Evolutionary conservation across 2,329 filamentous ascomycete species (phyloP).

Genomic region (Amauroascus verrucosus): DNA sequence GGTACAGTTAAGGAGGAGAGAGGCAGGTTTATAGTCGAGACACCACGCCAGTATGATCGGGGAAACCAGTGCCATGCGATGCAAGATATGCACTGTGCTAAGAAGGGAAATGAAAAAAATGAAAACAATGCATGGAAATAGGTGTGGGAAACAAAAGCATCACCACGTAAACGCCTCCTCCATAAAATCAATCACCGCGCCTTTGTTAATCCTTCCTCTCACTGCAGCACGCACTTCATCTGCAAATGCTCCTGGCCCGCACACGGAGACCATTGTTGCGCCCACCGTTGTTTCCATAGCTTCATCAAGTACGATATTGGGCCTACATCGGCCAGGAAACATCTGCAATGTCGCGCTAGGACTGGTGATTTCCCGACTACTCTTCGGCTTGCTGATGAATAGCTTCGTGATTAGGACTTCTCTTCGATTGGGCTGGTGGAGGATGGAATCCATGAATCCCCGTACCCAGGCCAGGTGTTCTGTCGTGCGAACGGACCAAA

Average conservation of each 20-base stretch:
- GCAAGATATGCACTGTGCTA: neutral
- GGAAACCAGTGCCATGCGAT: neutral
- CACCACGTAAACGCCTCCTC: conserved; percentile 58
- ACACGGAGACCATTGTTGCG: conserved; percentile 52
- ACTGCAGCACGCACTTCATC: conserved; percentile 51
- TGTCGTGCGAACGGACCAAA: conserved; percentile 53
- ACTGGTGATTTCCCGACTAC: conserved; percentile 44
- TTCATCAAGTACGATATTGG: conserved; percentile 47
- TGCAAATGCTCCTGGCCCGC: conserved; percentile 53
- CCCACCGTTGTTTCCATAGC: conserved; percentile 47
- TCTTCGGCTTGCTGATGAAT: conserved; percentile 52
- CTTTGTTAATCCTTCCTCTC: conserved; percentile 41
- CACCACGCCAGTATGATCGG: neutral
- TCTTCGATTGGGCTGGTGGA: conserved; percentile 48
- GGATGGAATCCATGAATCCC: conserved; percentile 55
- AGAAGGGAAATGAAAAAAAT: neutral
- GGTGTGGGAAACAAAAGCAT: neutral
- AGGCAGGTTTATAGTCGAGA: neutral
- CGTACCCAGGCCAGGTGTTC: conserved; percentile 55
- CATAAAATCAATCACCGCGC: conserved; percentile 50
- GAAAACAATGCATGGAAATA: neutral
- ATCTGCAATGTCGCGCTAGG: conserved; percentile 52
- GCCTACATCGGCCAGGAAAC: conserved; percentile 50
- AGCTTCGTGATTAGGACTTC: conserved; percentile 51
- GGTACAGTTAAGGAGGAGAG: neutral